phyloP scores from a whole-genome alignment of 2,329 filamentous ascomycete genomes.

The Juglanconis juglandina region DNA sequence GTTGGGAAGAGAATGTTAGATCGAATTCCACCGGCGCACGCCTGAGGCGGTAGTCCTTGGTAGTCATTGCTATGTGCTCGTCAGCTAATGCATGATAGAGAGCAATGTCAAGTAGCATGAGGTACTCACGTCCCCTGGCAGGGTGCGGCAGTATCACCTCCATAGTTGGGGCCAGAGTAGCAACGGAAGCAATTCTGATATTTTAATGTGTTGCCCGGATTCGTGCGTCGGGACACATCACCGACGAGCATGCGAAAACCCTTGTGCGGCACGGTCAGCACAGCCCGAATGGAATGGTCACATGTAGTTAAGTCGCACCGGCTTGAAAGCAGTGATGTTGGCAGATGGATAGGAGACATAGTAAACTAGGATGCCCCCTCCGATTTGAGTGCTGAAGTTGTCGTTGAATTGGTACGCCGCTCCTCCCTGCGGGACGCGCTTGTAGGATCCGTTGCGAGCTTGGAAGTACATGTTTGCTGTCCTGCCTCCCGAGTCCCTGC shows the following conservation, averaged over 20 bases:
- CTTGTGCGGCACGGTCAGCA: background rate
- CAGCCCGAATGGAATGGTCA: too few species aligned
- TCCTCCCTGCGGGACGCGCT: conserved; percentile 28
- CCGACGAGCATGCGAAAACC: conserved; percentile 46
- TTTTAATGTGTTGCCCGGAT: background rate
- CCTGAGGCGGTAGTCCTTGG: conserved; percentile 34
- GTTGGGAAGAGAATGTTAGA: conserved; percentile 46
- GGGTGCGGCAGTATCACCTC: background rate
- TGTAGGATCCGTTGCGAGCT: conserved; percentile 23
- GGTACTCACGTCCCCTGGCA: background rate
- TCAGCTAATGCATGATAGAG: too few species aligned
- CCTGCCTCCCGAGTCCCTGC: background rate
- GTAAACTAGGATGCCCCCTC: conserved; percentile 25
- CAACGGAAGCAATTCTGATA: conserved; percentile 1
- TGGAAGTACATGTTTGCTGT: conserved; percentile 9
- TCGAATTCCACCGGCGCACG: conserved; percentile 42
- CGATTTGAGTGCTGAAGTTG: conserved; percentile 20
- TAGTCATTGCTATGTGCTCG: conserved; percentile 15
- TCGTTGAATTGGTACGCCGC: conserved; percentile 15
- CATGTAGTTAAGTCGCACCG: conserved; percentile 23
- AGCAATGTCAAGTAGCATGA: too few species aligned
- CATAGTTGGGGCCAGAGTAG: background rate
- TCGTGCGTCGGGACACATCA: conserved; percentile 30
- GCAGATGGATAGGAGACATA: conserved; percentile 27
- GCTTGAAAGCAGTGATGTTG: conserved; percentile 36